phyloP scores from a whole-genome alignment of 441 rosid species.

The Monsonia emarginata region DNA sequence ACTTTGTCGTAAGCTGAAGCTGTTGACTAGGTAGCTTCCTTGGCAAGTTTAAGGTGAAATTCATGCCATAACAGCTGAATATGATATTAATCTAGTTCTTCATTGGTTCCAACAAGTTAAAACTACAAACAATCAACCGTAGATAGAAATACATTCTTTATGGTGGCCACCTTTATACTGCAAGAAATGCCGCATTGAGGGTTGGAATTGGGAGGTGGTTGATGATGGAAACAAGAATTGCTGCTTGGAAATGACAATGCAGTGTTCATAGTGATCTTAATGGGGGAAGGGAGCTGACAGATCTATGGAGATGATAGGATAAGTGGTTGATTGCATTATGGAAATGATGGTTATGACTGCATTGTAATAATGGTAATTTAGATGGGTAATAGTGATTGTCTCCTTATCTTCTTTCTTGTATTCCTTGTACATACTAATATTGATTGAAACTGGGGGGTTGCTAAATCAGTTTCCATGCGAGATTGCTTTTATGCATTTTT shows the following conservation, averaged over 20 bases:
- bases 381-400: neutral
- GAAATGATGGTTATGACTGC: neutral
- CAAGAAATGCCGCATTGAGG: too few species aligned
- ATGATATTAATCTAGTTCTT: neutral
- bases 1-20: neutral
- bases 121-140: neutral
- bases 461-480: neutral
- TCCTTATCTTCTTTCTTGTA: slow-evolving; percentile 1
- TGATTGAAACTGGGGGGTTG: neutral
- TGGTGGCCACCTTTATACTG: too few species aligned
- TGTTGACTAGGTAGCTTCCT: neutral
- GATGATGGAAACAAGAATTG: neutral
- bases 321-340: neutral
- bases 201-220: too few species aligned
- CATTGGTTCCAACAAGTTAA: neutral
- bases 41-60: neutral
- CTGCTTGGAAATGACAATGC: neutral
- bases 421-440: neutral
- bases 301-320: neutral
- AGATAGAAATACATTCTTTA: neutral
- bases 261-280: neutral
- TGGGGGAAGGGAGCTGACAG: neutral
- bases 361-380: neutral
- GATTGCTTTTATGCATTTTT: neutral
- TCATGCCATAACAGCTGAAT: neutral